These are phyloP conservation scores for Pichia manshurica DNA, from an alignment of 805 yeast genomes.

Conservation along the genomic window DNA sequence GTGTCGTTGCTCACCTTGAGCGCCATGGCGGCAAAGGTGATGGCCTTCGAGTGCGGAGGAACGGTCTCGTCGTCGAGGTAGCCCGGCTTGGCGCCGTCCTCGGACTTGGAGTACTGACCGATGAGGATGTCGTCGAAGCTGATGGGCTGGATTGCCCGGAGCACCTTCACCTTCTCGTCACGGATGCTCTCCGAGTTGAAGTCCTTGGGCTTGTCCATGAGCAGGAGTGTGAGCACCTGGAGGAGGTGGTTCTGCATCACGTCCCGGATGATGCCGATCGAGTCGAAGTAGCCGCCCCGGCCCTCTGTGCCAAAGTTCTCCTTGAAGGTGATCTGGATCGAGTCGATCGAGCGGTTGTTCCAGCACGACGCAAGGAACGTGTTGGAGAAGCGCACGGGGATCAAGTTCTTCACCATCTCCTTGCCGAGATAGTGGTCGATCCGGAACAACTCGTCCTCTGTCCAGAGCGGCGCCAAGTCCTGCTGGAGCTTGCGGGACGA, in stretches of 20 bases:
- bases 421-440: constrained; percentile 97
- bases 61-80: constrained; percentile 93
- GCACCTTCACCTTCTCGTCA: constrained; percentile 92
- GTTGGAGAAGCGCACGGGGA: constrained; percentile 87
- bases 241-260: constrained; percentile 97
- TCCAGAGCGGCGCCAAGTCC: constrained; percentile 76
- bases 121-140: constrained; percentile 60
- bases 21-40: constrained; percentile 85
- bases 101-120: constrained; percentile 84
- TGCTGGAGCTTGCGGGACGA: constrained; percentile 72
- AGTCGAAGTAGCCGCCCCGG: constrained; percentile 96
- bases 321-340: constrained; percentile 87
- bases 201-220: constrained; percentile 95
- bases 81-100: constrained; percentile 85
- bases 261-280: constrained; percentile 92
- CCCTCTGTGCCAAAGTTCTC: constrained; percentile 99
- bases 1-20: constrained; percentile 82
- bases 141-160: constrained; percentile 72
- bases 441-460: constrained; percentile 88
- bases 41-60: constrained; percentile 71
- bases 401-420: constrained; percentile 93
- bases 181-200: constrained; percentile 89
- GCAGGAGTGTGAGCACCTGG: constrained; percentile 83
- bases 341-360: constrained; percentile 72
- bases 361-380: constrained; percentile 82